Conservation (phyloP, 2,329 filamentous ascomycete genomes). For the Mariannaea sp. region DNA sequence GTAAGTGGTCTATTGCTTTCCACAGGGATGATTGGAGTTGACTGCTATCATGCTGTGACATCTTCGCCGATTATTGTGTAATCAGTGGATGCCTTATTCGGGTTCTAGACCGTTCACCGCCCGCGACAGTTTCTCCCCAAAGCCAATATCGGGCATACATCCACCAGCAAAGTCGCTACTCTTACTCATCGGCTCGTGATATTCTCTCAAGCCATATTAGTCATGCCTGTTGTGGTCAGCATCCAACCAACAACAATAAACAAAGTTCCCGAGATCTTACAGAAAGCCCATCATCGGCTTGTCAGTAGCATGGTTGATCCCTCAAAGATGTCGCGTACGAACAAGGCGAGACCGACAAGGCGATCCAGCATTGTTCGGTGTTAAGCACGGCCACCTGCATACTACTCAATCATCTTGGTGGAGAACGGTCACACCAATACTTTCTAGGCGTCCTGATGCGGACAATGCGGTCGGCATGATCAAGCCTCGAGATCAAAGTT, state of each 20-base stretch:
- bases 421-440: conserved; percentile 23
- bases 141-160: neutral
- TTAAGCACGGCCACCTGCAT: conserved; percentile 30
- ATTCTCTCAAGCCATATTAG: neutral
- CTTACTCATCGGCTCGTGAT: neutral
- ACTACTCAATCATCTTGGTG: conserved; percentile 27
- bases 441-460: conserved; percentile 17
- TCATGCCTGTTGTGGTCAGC: neutral
- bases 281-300: neutral
- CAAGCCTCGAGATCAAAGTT: neutral
- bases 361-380: conserved; percentile 21
- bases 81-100: neutral
- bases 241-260: neutral
- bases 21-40: neutral
- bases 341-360: conserved; percentile 18
- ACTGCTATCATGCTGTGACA: neutral
- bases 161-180: neutral
- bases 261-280: neutral
- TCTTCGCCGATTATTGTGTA: neutral
- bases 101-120: neutral
- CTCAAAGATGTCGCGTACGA: neutral
- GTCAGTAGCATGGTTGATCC: conserved; percentile 3
- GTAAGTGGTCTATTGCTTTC: neutral
- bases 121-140: neutral
- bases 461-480: conserved; percentile 5